These are phyloP conservation scores for Kazachstania sp. DNA, from an alignment of 1,139 yeast genomes.

Conservation along the genomic window DNA sequence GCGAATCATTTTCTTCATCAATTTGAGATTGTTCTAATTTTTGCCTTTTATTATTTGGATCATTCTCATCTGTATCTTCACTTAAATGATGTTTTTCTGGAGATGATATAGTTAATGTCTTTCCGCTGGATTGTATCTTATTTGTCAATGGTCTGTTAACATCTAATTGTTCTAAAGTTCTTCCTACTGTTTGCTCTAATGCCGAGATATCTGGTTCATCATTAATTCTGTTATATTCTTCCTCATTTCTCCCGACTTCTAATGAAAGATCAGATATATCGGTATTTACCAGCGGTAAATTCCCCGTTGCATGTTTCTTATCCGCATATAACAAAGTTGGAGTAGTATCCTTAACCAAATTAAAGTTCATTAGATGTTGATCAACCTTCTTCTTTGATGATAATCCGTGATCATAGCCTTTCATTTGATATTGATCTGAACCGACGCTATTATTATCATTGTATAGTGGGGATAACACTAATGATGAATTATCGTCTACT, in stretches of 20 bases:
- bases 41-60: slow-evolving; percentile 1
- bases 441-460: background rate
- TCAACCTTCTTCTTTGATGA: slow-evolving; percentile 11
- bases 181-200: background rate
- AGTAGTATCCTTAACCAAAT: slow-evolving; percentile 1
- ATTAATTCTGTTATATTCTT: background rate
- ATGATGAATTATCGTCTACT: background rate
- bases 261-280: slow-evolving; percentile 9
- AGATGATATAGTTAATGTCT: background rate
- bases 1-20: background rate
- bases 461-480: slow-evolving; percentile 1
- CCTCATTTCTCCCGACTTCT: slow-evolving; percentile 10
- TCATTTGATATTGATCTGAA: background rate
- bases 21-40: slow-evolving; percentile 1
- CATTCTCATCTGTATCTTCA: background rate
- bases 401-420: slow-evolving; percentile 17
- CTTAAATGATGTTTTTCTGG: background rate
- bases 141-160: slow-evolving; percentile 19
- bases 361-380: background rate
- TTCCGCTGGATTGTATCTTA: slow-evolving; percentile 1
- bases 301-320: background rate
- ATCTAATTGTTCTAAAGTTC: slow-evolving; percentile 17
- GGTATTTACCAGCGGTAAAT: too few species aligned
- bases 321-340: background rate
- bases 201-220: slow-evolving; percentile 1